A percentile compares a stretch with the other conserved stretches of the same genome.
phyloP scores from a whole-genome alignment of 2,329 filamentous ascomycete species.

The Exophiala mesophila region DNA sequence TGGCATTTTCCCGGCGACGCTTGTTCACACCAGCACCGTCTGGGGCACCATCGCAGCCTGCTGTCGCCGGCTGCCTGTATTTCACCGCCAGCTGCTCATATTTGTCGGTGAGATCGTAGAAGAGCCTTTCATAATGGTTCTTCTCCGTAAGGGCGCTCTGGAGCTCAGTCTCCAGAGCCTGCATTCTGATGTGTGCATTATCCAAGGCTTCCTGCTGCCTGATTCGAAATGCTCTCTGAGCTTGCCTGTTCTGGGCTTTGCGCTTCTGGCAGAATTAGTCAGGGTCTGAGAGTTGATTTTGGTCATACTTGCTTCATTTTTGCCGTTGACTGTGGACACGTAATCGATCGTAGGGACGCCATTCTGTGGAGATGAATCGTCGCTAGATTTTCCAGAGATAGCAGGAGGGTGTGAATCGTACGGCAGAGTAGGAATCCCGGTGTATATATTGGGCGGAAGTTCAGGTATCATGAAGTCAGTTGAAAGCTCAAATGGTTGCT shows the following conservation, averaged over 20 bases:
- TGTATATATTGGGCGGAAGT: too few relatives aligned
- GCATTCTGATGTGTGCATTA: conserved; percentile 7
- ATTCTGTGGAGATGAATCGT: too few relatives aligned
- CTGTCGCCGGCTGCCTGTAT: conserved; percentile 1
- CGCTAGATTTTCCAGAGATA: too few relatives aligned
- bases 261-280: conserved; percentile 43
- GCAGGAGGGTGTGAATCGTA: too few relatives aligned
- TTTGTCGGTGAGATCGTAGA: conserved; percentile 9
- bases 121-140: conserved; percentile 11
- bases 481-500: too few relatives aligned
- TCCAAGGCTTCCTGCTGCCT: conserved; percentile 71
- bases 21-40: too few relatives aligned
- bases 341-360: too few relatives aligned
- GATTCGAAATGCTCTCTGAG: conserved; percentile 87
- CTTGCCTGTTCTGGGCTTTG: conserved; percentile 91
- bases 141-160: conserved; percentile 6
- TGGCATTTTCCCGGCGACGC: too few relatives aligned
- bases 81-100: conserved; percentile 8
- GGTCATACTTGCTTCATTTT: conserved; percentile 13
- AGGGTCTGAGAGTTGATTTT: too few relatives aligned
- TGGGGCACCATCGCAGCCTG: too few relatives aligned
- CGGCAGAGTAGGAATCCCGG: too few relatives aligned
- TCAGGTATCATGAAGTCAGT: too few relatives aligned
- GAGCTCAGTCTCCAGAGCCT: conserved; percentile 7
- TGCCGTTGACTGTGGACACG: neutral